Base-by-base conservation (phyloP, 2,329 filamentous ascomycete species). In the Seiridium cupressi region DNA sequence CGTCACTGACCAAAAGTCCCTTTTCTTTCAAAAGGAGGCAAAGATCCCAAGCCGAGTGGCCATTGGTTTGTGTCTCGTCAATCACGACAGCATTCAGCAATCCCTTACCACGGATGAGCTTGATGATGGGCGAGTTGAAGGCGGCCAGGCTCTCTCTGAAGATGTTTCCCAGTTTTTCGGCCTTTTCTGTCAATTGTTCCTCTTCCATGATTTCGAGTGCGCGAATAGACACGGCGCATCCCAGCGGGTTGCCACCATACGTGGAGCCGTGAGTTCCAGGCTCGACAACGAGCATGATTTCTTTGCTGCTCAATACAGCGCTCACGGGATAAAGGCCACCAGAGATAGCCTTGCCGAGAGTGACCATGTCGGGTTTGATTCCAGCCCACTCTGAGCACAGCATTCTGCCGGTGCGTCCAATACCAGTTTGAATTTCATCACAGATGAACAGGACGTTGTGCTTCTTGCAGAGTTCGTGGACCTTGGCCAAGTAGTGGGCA, bases 261-360 rank as follows among this genome's bases (percentile, higher is more conserved):
- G 95, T 99, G 47, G 92, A 97, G 54, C 95, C 95, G 77, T 99
- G 95, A 34, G 95, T 98, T 62, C 95, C 95, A 34, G 95, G 92
- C 82, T 99, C 95, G 64, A 99, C 84, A 8, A 94, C 95, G 66
- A 97, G 85, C 93, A 99, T 97, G 64, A 98, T 83, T 60, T 97
- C 93, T 78, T 90, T 93, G 69, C 88, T 88, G 63, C 90, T 89
- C 57, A 99, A 83, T 54, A 99, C 93, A 69, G 89, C 93, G 63
- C 93, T 97, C 60, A 99, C 95, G n/a, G 95, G 95, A 79, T 99
- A 99, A 90, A 98, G 95, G 76, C 95, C 95, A 64, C 95, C 95
- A 40, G 93, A 97, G 74, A 99, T 97, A 68, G 95, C 95, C 81
- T 99, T 99, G 72, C 95, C 95, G 40, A 99, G 87, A 53, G 96